phyloP scores from a whole-genome alignment of 495 filamentous ascomycete species.

The Terfezia claveryi region DNA sequence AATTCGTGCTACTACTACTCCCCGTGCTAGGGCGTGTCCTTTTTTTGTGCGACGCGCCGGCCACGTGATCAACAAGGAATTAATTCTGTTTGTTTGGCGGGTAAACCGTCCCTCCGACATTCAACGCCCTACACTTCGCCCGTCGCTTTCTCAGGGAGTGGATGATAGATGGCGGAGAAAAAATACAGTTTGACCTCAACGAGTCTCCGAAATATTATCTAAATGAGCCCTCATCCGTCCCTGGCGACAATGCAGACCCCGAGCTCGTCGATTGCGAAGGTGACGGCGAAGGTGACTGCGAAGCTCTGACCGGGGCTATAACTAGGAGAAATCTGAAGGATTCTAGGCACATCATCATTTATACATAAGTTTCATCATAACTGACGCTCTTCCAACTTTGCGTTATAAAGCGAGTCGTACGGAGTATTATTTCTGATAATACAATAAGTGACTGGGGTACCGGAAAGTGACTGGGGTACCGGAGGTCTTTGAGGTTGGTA shows the following conservation, averaged over 20 bases:
- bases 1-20: too few species aligned
- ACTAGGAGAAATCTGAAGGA: constrained; percentile 41
- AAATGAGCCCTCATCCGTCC: constrained; percentile 62
- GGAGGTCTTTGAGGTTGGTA: too few species aligned
- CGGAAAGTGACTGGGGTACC: too few species aligned
- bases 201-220: constrained; percentile 87
- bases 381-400: too few species aligned
- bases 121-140: neutral
- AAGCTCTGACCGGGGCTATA: constrained; percentile 51
- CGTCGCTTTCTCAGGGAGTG: constrained; percentile 1
- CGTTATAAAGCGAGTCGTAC: too few species aligned
- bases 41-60: neutral
- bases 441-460: too few species aligned
- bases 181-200: constrained; percentile 77
- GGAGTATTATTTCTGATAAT: too few species aligned
- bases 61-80: neutral
- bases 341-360: too few species aligned
- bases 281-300: too few species aligned
- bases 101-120: neutral
- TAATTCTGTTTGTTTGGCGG: neutral
- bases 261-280: constrained; percentile 76
- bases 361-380: too few species aligned
- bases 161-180: constrained; percentile 44
- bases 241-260: constrained; percentile 69
- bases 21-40: too few species aligned